phyloP scores from a whole-genome alignment of 2,329 filamentous ascomycete genomes.

The Claviceps paspali region DNA sequence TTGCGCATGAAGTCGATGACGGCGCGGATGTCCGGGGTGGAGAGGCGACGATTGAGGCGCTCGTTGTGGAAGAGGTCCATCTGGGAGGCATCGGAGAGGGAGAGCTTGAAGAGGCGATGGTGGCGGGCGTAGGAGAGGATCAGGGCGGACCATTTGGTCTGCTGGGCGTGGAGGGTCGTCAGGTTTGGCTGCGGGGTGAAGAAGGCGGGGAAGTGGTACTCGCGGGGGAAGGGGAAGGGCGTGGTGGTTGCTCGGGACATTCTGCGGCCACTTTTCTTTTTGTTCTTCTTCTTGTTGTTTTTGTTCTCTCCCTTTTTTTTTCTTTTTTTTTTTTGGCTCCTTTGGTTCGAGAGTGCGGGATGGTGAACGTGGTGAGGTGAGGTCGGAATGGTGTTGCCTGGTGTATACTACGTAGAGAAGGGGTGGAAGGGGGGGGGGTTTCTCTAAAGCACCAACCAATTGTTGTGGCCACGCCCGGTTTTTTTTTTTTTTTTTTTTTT shows the following conservation, averaged over 20 bases:
- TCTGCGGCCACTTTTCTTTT: too few species aligned
- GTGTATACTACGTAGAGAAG: too few species aligned
- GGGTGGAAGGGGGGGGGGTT: too few species aligned
- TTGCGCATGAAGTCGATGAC: slow-evolving; percentile 43
- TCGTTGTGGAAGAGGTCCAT: slow-evolving; percentile 42
- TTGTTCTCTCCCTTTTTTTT: too few species aligned
- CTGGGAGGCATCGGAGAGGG: slow-evolving; percentile 42
- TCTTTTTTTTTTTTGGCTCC: too few species aligned
- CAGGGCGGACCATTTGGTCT: slow-evolving; percentile 72
- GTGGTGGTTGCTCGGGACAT: not conserved
- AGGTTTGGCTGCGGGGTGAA: slow-evolving; percentile 68
- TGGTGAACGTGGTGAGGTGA: not conserved
- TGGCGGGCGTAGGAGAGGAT: slow-evolving; percentile 72
- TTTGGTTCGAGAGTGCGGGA: not conserved
- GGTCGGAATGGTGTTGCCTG: too few species aligned
- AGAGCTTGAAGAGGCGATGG: slow-evolving; percentile 61
- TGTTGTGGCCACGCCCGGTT: too few species aligned
- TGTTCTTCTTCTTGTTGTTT: too few species aligned
- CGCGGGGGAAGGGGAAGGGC: slow-evolving; percentile 33
- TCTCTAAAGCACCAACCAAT: too few species aligned
- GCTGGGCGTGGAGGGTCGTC: slow-evolving; percentile 58
- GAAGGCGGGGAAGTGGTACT: slow-evolving; percentile 71
- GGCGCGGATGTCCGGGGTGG: slow-evolving; percentile 36
- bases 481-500: too few species aligned
- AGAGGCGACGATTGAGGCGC: slow-evolving; percentile 34